Base-by-base conservation (phyloP, 805 yeast genomes). In the Suhomyces canberraensis region DNA sequence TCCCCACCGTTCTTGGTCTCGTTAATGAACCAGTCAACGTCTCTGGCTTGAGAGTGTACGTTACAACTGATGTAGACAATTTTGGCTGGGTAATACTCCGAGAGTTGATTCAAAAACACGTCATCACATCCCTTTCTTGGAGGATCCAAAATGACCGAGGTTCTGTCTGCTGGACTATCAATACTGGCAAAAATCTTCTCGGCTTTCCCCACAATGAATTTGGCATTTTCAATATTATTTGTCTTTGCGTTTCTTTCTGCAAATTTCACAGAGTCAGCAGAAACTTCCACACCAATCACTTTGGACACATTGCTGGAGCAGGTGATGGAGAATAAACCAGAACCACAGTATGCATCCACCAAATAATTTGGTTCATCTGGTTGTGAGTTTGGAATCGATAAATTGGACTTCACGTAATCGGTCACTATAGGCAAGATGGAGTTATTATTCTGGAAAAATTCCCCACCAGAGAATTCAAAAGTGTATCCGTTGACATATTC, bases 61-160 rank as follows among this genome's bases (percentile, higher is more conserved):
- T 93, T 93, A 70, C 98, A 93, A 44, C 96, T 87, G 39, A 93
- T 85, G 63, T 93, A 93, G n/a, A 93, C 95, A 37, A 93, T 79
- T 50, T 81, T 80, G 11, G 84, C 84, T 2, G 98, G 98, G 44
- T 76, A 70, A 61, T 85, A 93, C 15, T 71, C 86, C 15, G 93
- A 75, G 39, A 93, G 69, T 64, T 93, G 98, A 47, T 82, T 79
- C 61, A 93, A 69, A 55, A 93, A 93, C 8, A 79, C 78, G 35
- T 80, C 84, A 59, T 90, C 97, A 61, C 98, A 91, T 2, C 98
- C 98, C 60, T 91, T 93, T 59, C 98, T 79, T 29, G 98, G 96
- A 3, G 98, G 98, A 60, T 93, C 98, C 52, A 93, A 75, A 40
- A 93, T 89, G 25, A 93, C 93, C 8, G 95, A 79, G 0, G 98